Conservation (phyloP, 345 rosid genomes). For the Populus deltoides region DNA sequence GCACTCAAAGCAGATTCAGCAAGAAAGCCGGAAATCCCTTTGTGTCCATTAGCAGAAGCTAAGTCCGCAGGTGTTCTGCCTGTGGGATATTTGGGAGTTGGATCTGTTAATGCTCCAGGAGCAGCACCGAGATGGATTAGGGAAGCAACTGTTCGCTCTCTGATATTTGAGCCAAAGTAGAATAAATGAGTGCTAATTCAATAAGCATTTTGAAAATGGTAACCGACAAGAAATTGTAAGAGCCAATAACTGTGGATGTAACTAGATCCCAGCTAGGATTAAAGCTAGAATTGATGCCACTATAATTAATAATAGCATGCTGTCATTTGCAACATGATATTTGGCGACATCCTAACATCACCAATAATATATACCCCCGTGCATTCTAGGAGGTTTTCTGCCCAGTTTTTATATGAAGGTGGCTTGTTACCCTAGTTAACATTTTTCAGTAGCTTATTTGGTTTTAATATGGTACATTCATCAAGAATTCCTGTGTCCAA, state of each 20-base stretch:
- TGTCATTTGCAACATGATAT: not conserved
- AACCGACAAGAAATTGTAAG: not conserved
- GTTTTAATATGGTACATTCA: not conserved
- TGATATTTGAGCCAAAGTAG: conserved; percentile 34
- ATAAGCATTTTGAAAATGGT: not conserved
- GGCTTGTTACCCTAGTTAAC: not conserved
- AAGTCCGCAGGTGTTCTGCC: conserved; percentile 83
- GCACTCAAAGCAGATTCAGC: conserved; percentile 69
- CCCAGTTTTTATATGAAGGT: not conserved
- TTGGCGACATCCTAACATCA: not conserved
- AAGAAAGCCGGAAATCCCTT: conserved; percentile 92
- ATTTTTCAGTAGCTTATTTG: not conserved
- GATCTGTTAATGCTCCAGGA: conserved; percentile 78
- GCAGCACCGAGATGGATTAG: conserved; percentile 77
- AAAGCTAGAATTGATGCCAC: not conserved
- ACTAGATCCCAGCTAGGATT: not conserved
- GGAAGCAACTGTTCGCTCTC: conserved; percentile 71
- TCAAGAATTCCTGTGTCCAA: not conserved
- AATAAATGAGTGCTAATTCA: not conserved
- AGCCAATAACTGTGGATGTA: not conserved
- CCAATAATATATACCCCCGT: not conserved
- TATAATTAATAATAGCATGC: not conserved
- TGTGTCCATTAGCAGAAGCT: conserved; percentile 79
- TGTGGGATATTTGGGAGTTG: conserved; percentile 58
- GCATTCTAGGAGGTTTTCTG: not conserved